Conservation (phyloP, 768 basidiomycete genomes). For the Leccinum pellstonianum region DNA sequence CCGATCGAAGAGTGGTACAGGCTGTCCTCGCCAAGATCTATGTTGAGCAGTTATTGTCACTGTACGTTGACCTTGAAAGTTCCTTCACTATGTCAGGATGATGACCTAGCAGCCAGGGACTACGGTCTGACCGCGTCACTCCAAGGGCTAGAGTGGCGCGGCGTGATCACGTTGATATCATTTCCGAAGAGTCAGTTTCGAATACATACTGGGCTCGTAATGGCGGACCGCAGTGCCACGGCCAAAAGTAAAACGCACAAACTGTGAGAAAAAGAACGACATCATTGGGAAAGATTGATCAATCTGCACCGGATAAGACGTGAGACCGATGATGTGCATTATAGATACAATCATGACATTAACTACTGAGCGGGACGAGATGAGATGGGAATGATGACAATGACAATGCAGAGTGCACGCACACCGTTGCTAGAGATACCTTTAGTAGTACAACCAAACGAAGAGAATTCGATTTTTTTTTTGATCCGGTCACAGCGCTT, state of each 20-base stretch:
- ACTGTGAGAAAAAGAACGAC: neutral
- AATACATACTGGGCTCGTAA: neutral
- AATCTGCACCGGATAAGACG: neutral
- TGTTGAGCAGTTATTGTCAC: neutral
- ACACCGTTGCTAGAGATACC: neutral
- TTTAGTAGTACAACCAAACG: slow-evolving; percentile 1
- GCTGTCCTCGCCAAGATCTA: neutral
- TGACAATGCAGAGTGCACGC: slow-evolving; percentile 1
- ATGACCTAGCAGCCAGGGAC: neutral
- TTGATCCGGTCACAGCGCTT: slow-evolving; percentile 24
- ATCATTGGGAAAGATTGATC: neutral
- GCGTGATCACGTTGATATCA: neutral
- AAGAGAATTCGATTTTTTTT: neutral
- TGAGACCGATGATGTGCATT: neutral
- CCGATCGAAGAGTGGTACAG: neutral
- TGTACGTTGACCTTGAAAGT: neutral
- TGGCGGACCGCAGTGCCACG: neutral
- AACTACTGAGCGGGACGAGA: slow-evolving; percentile 1
- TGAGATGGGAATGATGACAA: neutral
- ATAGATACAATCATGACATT: neutral
- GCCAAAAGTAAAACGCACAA: neutral
- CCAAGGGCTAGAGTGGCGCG: neutral
- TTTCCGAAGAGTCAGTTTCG: neutral
- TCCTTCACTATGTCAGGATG: neutral
- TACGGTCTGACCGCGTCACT: neutral